Evolutionary conservation across 2,329 filamentous ascomycete genomes (phyloP).

Genomic region (Aspergillus transmontanensis): DNA sequence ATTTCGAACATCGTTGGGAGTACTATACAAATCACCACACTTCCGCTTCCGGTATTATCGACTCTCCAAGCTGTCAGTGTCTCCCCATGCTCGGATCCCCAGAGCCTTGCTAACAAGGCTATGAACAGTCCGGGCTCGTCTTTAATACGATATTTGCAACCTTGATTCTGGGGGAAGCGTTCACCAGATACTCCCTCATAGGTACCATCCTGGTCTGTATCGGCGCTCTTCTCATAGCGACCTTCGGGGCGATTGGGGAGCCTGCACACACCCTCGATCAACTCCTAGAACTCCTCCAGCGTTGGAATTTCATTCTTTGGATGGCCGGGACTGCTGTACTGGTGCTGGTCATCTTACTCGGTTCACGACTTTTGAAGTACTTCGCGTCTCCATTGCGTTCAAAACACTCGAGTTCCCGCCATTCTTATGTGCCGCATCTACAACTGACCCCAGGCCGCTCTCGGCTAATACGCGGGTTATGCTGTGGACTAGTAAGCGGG

Average conservation of each 20-base stretch:
- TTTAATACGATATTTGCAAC: conserved; percentile 99
- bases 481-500: conserved; percentile 87
- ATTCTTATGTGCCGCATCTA: conserved; percentile 40
- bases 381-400: conserved; percentile 36
- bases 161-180: conserved; percentile 87
- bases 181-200: conserved; percentile 88
- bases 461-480: conserved; percentile 77
- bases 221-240: conserved; percentile 88
- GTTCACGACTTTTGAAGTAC: conserved; percentile 51
- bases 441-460: conserved; percentile 60
- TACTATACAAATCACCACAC: conserved; percentile 94
- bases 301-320: conserved; percentile 81
- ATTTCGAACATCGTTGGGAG: conserved; percentile 92
- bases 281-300: conserved; percentile 72
- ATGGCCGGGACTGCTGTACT: conserved; percentile 78
- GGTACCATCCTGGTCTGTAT: conserved; percentile 85
- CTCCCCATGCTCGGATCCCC: conserved; percentile 1
- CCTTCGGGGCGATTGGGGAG: conserved; percentile 91
- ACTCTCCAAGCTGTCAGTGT: conserved; percentile 76
- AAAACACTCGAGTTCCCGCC: conserved; percentile 47
- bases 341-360: conserved; percentile 67
- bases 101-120: conserved; percentile 13
- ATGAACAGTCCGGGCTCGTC: conserved; percentile 74
- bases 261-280: conserved; percentile 87
- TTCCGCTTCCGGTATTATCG: conserved; percentile 90